Evolutionary conservation across 306 rosid genomes (phyloP).

Genomic region (Cucurbita pepo): DNA sequence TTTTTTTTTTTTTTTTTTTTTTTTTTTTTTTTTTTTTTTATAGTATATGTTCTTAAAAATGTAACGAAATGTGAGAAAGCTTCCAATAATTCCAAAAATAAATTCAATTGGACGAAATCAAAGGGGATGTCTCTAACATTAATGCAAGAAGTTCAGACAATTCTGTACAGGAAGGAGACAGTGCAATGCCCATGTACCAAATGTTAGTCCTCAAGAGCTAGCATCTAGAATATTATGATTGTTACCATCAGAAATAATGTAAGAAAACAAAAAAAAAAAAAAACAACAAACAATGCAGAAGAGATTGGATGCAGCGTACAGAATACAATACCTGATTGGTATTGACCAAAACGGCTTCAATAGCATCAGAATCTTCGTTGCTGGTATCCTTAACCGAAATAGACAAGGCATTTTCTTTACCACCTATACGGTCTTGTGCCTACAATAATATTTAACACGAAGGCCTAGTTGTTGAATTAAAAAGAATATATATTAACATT

Average conservation of each 20-base stretch:
- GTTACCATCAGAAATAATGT: neutral
- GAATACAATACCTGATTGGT: constrained; percentile 56
- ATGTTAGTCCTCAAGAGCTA: neutral
- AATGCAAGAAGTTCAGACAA: neutral
- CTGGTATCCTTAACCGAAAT: constrained; percentile 40
- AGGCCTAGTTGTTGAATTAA: neutral
- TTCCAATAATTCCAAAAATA: neutral
- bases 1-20: too few species aligned
- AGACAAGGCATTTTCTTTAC: constrained; percentile 34
- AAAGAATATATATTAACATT: neutral
- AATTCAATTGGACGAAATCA: neutral
- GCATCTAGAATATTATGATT: neutral
- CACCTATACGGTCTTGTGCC: constrained; percentile 42
- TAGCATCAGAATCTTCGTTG: constrained; percentile 35
- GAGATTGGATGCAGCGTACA: neutral
- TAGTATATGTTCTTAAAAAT: neutral
- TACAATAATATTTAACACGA: constrained; percentile 10
- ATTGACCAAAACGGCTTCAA: constrained; percentile 61
- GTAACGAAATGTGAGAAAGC: neutral
- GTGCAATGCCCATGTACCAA: neutral
- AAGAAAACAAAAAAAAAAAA: neutral
- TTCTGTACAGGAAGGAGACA: neutral
- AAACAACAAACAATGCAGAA: neutral
- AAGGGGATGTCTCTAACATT: neutral
- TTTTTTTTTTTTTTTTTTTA: neutral